Evolutionary conservation across 805 yeast genomes (phyloP), one percentile per base, ranked within the genome.

Genomic region (Wickerhamiella siamensis): DNA sequence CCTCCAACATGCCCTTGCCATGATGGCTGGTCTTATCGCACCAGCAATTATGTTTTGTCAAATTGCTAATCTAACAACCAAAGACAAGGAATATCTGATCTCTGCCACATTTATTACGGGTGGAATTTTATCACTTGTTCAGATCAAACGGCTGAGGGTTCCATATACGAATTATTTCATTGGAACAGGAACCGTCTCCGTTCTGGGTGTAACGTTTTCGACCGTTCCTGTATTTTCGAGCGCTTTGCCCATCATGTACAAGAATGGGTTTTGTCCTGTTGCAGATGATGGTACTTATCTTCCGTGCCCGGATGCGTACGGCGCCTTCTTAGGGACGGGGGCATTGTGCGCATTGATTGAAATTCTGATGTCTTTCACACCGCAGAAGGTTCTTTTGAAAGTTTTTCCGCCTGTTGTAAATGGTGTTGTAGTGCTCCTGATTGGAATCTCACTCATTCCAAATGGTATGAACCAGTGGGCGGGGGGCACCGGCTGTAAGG

Each of bases 251-350:
- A 65, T 79, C 66, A 80, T 83, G 93, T 84, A 84, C 64, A 52
- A 54, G 3, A 67, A 64, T 36, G 93, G 91, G 5, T 61, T 58
- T 34, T 81, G 95, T 62, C 75, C 78, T 1, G 50, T 58, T 5
- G 75, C 64, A 24, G 67, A 70, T 3, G 77, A 73, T 46, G 94
- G 94, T 4, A 72, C 68, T 8, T 50, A 59, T 5, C 66, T 79
- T 41, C 71, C 94, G 5, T 84, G 95, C 64, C 94, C 91, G 8
- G 81, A 79, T 44, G 95, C 91, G 2, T 84, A 82, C 56, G 95
- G 95, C 49, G 74, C 74, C 17, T 68, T 84, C 33, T 64, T 84
- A 46, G 94, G 79, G 34, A 79, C 93, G 12, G 77, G 84, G 16
- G 67, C 71, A 36, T 69, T 72, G 22, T 82, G 94, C 61, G 79